Base-by-base conservation (phyloP, 2,329 filamentous ascomycete species). In the Davidsoniella australis region DNA sequence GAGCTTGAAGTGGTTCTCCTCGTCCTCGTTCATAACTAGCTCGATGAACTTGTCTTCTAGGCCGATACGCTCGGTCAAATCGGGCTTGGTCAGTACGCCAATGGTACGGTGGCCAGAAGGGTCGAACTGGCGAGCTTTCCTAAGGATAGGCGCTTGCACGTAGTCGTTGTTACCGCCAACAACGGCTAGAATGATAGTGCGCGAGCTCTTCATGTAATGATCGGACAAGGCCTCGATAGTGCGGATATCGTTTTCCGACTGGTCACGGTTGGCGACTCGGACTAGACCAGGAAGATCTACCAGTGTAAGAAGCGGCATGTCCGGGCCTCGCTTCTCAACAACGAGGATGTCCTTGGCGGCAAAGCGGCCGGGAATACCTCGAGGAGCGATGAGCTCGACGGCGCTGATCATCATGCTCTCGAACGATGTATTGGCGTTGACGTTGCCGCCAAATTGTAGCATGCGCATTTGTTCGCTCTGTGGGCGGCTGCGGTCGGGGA, bases 231-330 rank as follows among this genome's bases (percentile, higher is more conserved):
- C 55, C 26, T 72, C 68, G 45, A 77, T 73, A 2, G 72, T 68
- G 52, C 66, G 62, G 49, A 72, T 72, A 41, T 76, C 74, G 18
- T 66, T 62, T 26, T 67, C 63, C 1, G 70, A 72, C 57, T 77
- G 72, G 48, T 72, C 66, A 26, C 67, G 64, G 53, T 71, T 75
- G 55, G 68, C 68, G 7, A 74, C 70, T 29, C 68, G 65, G 24
- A 78, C 71, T 1, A 80, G 61, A 1, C 76, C 75, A 0, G 76
- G 76, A 33, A 80, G 63, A 59, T 80, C 76, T 6, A 80, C 73
- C 1, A 80, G 65, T 0, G 74, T 80, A 41, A 80, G 60, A 14
- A 79, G 66, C 1, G 74, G 73, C 63, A 74, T 70, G 9, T 75
- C 69, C 0, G 75, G 75, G 0, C 76, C 75, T 9, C 66, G 68